Evolutionary conservation across 768 basidiomycete genomes (phyloP).

Genomic region (Kwoniella sp.): DNA sequence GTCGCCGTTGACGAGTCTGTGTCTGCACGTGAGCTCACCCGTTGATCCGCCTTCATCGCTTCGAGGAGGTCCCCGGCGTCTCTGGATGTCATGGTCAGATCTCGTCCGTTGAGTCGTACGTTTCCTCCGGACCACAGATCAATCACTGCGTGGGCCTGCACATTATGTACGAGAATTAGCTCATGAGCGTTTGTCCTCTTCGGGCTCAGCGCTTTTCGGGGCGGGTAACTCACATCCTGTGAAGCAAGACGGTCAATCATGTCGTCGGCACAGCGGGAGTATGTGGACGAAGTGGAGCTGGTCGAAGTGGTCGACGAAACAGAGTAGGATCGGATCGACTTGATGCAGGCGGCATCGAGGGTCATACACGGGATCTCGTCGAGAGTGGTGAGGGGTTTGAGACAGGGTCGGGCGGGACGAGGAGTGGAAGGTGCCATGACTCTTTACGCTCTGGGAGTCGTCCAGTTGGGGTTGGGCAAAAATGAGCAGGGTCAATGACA

Average conservation of each 20-base stretch:
- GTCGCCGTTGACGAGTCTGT: background rate
- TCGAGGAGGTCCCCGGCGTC: constrained; percentile 31
- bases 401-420: constrained; percentile 11
- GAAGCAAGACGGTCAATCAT: constrained; percentile 32
- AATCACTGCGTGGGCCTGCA: constrained; percentile 26
- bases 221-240: constrained; percentile 26
- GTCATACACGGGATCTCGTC: background rate
- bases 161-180: background rate
- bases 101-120: constrained; percentile 30
- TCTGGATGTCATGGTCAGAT: constrained; percentile 32
- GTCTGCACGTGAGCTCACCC: constrained; percentile 18
- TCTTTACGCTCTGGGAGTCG: too few relatives aligned
- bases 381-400: constrained; percentile 13
- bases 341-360: background rate
- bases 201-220: too few relatives aligned
- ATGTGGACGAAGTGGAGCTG: constrained; percentile 22
- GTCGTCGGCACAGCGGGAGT: constrained; percentile 32
- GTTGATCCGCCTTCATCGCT: constrained; percentile 24
- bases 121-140: constrained; percentile 46
- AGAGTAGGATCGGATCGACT: constrained; percentile 24
- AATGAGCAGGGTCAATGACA: too few relatives aligned
- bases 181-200: too few relatives aligned
- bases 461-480: too few relatives aligned
- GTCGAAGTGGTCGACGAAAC: constrained; percentile 25
- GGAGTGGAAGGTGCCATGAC: background rate